phyloP scores from a whole-genome alignment of 257 asterid species.

The Scutellaria minor region DNA sequence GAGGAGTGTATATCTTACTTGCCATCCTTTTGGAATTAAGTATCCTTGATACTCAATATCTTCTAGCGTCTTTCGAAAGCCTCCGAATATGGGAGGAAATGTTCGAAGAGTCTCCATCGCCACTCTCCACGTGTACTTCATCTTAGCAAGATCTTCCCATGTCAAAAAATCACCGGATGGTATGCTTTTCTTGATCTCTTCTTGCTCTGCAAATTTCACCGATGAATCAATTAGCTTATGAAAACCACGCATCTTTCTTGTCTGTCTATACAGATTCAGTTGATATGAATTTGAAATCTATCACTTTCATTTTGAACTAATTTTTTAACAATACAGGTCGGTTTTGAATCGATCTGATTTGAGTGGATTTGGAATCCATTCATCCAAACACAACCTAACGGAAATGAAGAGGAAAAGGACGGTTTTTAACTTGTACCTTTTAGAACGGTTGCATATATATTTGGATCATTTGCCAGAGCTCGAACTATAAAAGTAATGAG shows the following conservation, averaged over 20 bases:
- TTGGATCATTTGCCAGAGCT: conserved; percentile 53
- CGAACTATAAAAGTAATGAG: conserved; percentile 64
- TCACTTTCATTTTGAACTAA: no score
- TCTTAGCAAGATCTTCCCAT: conserved; percentile 77
- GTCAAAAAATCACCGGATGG: conserved; percentile 47
- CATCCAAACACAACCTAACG: background rate
- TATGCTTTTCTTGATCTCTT: conserved; percentile 53
- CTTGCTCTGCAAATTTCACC: conserved; percentile 55
- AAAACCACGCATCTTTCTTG: background rate
- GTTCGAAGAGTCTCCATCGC: conserved; percentile 69
- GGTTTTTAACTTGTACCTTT: conserved; percentile 44
- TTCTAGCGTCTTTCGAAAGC: conserved; percentile 58
- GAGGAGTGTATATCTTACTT: conserved; percentile 48
- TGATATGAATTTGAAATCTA: no score
- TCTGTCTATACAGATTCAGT: no score
- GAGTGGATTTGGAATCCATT: no score
- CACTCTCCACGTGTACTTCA: conserved; percentile 81
- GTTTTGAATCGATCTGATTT: no score
- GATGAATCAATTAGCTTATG: background rate
- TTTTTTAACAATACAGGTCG: no score
- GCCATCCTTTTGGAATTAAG: conserved; percentile 82
- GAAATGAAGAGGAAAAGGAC: background rate
- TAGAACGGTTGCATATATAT: conserved; percentile 56
- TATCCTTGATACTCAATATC: conserved; percentile 67
- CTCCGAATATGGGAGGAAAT: conserved; percentile 70